These are phyloP conservation scores for Hygrophorus pudorinus DNA, from an alignment of 768 basidiomycete genomes.

Conservation along the genomic window DNA sequence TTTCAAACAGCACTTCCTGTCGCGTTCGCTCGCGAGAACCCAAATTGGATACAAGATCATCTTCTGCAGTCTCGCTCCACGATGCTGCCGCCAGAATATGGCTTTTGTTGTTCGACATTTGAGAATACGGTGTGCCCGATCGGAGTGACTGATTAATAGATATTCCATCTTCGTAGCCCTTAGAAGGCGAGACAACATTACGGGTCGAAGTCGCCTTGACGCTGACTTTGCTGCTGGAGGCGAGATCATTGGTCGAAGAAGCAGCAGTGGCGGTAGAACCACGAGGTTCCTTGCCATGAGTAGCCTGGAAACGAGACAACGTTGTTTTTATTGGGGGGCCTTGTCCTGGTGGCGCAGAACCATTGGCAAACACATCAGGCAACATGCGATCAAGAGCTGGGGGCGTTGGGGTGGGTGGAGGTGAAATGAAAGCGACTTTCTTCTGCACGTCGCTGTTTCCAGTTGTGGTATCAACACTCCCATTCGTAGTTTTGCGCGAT, in stretches of 20 bases:
- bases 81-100: conserved; percentile 69
- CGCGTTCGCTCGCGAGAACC: conserved; percentile 91
- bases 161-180: conserved; percentile 31
- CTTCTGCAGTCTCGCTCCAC: conserved; percentile 93
- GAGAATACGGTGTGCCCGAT: conserved; percentile 74
- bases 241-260: conserved; percentile 56
- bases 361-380: conserved; percentile 31
- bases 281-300: conserved; percentile 63
- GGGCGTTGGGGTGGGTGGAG: conserved; percentile 51
- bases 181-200: conserved; percentile 45
- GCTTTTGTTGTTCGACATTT: conserved; percentile 58
- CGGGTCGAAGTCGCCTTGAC: conserved; percentile 52
- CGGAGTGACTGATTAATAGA: conserved; percentile 58
- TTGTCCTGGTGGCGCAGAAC: conserved; percentile 14
- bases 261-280: conserved; percentile 56
- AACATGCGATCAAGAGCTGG: conserved; percentile 43
- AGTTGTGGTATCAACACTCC: conserved; percentile 15
- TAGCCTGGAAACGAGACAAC: conserved; percentile 67
- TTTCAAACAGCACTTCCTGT: conserved; percentile 95
- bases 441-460: conserved; percentile 48
- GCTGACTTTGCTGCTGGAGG: conserved; percentile 24
- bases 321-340: conserved; percentile 47
- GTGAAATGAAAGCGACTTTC: conserved; percentile 83
- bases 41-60: conserved; percentile 86
- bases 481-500: conserved; percentile 28